These are phyloP conservation scores for Pseudogymnoascus destructans DNA, from an alignment of 2,329 filamentous ascomycete species.

Conservation along the genomic window DNA sequence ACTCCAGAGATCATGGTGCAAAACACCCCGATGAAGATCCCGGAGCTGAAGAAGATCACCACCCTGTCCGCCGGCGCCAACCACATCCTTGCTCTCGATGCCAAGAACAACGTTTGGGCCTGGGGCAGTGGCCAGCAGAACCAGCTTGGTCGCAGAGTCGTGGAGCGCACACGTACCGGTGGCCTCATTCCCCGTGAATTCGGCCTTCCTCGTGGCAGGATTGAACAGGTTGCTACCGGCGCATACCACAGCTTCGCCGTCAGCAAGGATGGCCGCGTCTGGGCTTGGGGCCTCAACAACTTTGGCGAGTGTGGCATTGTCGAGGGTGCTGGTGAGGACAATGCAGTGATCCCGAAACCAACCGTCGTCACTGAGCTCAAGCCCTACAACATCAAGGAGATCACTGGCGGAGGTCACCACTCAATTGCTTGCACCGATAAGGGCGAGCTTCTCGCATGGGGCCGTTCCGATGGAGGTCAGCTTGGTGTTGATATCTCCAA, in stretches of 20 bases:
- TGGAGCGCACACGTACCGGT: conserved; percentile 19
- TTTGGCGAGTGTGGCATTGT: conserved; percentile 66
- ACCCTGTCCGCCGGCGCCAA: conserved; percentile 42
- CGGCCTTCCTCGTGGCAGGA: conserved; percentile 24
- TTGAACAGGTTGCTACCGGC: conserved; percentile 39
- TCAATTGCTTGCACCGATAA: conserved; percentile 48
- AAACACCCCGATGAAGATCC: conserved; percentile 36
- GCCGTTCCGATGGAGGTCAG: conserved; percentile 41
- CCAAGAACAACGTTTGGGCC: conserved; percentile 44
- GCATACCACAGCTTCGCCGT: conserved; percentile 74
- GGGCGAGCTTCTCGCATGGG: conserved; percentile 47
- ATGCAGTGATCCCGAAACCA: conserved; percentile 60
- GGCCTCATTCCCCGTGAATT: conserved; percentile 23
- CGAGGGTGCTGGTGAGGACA: conserved; percentile 50
- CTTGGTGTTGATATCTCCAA: conserved; percentile 43
- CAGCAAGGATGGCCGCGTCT: conserved; percentile 54
- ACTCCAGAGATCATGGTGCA: conserved; percentile 20
- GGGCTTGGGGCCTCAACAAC: conserved; percentile 77
- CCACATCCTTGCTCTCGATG: conserved; percentile 45
- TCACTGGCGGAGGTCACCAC: conserved; percentile 67
- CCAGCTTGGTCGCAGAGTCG: conserved; percentile 43
- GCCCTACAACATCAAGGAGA: conserved; percentile 48
- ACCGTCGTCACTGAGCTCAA: conserved; percentile 52
- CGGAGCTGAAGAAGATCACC: conserved; percentile 42
- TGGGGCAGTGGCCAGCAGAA: conserved; percentile 58